Base-by-base conservation (phyloP, 176 grass and related monocot genomes). In the Olyra latifolia region DNA sequence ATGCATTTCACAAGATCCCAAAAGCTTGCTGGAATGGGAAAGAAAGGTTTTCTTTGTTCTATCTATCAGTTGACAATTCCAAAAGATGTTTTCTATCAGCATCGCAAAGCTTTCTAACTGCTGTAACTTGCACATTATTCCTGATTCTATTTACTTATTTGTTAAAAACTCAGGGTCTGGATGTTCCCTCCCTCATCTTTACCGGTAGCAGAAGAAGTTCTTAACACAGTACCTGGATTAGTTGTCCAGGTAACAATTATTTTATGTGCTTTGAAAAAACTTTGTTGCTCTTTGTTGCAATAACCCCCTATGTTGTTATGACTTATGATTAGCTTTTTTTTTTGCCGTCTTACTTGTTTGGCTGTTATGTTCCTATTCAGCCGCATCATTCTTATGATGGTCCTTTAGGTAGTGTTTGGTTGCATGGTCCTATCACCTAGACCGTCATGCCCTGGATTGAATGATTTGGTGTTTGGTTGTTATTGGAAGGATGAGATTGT, bases 151-250 rank as follows among this genome's bases (percentile, higher is more conserved):
- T 87, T 48, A 54, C 25, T 72, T 79, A 15, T 73, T 78, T 83
- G 20, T 81, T 8, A 40, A 73, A 77, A 79, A 23, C 17, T 30
- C 72, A 98, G 95, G 88, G 29, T 89, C 57, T 98, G 95, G 95
- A 92, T 84, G 83, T 91, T 98, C 71, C 92, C 95, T 62, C 83
- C 74, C n/a, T 77, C 95, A 11, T 98, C 86, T 63, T 92, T 94
- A 80, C 64, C 53, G 66, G 70, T 44, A 47, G 92, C 92, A 40
- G 87, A 93, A 69, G 85, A 94, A 83, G 81, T 98, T 91, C 87
- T 91, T 70, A 58, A 32, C 50, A 29, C 86, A 8, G 65, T 94
- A 53, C 65, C 72, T 69, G 83, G 89, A 81, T 80, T 85, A 87
- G 25, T 59, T 89, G 66, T 93, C 77, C 90, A 98, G 95, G 95